phyloP scores from a whole-genome alignment of 2,329 filamentous ascomycete species.

The Akanthomyces muscarius region DNA sequence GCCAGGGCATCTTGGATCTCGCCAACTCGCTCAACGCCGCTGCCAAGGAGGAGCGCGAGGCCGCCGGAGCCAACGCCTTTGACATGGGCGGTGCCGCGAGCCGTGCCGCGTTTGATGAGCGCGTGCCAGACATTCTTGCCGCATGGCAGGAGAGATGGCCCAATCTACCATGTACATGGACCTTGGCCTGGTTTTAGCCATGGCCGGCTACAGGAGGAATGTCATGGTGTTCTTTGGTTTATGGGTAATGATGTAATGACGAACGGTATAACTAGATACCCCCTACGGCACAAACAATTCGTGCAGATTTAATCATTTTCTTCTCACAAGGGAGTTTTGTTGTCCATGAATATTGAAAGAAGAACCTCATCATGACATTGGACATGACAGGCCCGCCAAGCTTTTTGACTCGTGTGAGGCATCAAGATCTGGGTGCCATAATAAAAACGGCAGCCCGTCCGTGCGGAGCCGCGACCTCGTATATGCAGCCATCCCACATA shows the following conservation, averaged over 20 bases:
- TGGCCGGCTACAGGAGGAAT: background rate
- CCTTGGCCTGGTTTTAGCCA: conserved; percentile 80
- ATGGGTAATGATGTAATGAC: conserved; percentile 11
- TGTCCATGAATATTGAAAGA: background rate
- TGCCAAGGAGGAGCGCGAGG: conserved; percentile 70
- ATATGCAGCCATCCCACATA: conserved; percentile 20
- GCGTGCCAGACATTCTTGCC: conserved; percentile 85
- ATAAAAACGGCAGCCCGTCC: background rate
- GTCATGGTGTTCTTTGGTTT: background rate
- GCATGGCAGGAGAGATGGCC: conserved; percentile 96
- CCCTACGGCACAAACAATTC: background rate
- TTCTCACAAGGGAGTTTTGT: background rate
- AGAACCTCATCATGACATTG: background rate
- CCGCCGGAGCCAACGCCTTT: conserved; percentile 61
- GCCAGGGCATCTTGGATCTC: conserved; percentile 85
- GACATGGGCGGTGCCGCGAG: conserved; percentile 63
- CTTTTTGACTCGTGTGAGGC: background rate
- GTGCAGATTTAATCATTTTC: background rate
- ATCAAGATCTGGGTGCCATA: conserved; percentile 11
- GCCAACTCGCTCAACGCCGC: conserved; percentile 79
- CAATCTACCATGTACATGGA: conserved; percentile 87
- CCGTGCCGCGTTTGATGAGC: conserved; percentile 80
- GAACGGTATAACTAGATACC: background rate
- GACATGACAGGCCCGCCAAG: background rate
- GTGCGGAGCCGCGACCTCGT: conserved; percentile 19